Percentiles rank a stretch among this genome's conserved stretches.
phyloP scores from a whole-genome alignment of 768 basidiomycete species.

The Boletales sp. region DNA sequence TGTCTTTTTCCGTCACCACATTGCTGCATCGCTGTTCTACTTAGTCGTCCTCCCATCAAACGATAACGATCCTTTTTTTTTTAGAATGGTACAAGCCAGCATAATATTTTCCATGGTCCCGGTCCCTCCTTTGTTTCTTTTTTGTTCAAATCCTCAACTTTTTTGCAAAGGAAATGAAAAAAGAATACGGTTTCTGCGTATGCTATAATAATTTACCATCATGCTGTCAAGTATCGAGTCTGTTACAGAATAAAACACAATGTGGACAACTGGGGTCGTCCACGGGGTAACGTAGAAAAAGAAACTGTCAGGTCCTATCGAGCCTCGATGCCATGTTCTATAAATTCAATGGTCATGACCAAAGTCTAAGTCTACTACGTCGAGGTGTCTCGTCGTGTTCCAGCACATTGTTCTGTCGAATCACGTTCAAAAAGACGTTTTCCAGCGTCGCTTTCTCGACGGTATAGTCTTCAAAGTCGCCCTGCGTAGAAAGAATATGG shows the following conservation, averaged over 20 bases:
- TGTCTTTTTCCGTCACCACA: conserved; percentile 25
- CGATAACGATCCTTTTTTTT: conserved; percentile 22
- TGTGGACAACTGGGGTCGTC: too few species aligned
- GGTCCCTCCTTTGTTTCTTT: conserved; percentile 1
- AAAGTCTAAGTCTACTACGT: conserved; percentile 8
- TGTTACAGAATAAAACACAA: too few species aligned
- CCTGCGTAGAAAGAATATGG: conserved; percentile 47
- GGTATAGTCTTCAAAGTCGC: conserved; percentile 61
- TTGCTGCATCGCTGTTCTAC: conserved; percentile 31
- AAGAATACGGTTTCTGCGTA: neutral
- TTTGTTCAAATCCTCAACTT: neutral
- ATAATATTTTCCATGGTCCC: conserved; percentile 19
- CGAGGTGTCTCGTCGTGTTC: conserved; percentile 39
- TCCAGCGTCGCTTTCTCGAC: conserved; percentile 69
- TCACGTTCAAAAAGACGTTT: conserved; percentile 70
- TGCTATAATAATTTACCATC: neutral
- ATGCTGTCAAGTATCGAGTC: neutral
- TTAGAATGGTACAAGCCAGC: conserved; percentile 15
- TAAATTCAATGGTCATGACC: neutral
- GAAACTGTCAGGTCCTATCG: too few species aligned
- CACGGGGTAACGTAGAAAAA: too few species aligned
- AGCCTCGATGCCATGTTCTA: too few species aligned
- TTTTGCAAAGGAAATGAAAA: conserved; percentile 4
- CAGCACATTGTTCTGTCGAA: conserved; percentile 54
- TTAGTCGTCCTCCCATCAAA: conserved; percentile 20